Percentiles rank a stretch among this genome's conserved stretches.
Conservation (phyloP, 352 stramenopile genomes). For the Phytophthora meadii region DNA sequence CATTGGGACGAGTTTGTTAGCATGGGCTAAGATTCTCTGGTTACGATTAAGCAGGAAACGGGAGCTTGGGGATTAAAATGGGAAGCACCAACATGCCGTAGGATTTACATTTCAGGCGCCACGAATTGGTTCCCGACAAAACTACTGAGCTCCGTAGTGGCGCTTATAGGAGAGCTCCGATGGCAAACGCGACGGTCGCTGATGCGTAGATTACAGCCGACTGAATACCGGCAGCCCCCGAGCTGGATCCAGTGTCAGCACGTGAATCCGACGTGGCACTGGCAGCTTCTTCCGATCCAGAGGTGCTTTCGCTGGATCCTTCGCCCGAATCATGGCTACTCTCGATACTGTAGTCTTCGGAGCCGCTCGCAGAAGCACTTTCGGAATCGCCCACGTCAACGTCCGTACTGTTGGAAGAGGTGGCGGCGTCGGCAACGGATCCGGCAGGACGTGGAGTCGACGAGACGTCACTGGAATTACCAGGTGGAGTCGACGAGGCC, state of each 20-base stretch:
- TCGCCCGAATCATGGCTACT: conserved; percentile 1
- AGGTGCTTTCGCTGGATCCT: conserved; percentile 15
- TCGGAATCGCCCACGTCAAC: conserved; percentile 13
- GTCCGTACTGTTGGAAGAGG: conserved; percentile 5
- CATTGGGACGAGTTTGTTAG: too few species aligned
- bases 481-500: neutral
- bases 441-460: neutral
- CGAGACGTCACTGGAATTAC: conserved; percentile 1
- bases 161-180: conserved; percentile 28
- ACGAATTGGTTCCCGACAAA: neutral
- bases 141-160: neutral
- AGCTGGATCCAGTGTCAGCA: conserved; percentile 22
- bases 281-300: neutral
- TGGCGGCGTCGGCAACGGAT: neutral
- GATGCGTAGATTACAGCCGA: conserved; percentile 24
- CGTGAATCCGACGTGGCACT: conserved; percentile 5
- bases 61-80: conserved; percentile 1
- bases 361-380: neutral
- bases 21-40: neutral
- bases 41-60: neutral
- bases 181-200: conserved; percentile 13
- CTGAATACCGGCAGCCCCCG: conserved; percentile 10
- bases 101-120: conserved; percentile 10
- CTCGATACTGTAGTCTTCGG: conserved; percentile 24
- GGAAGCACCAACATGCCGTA: conserved; percentile 12